Evolutionary conservation across 2,329 filamentous ascomycete genomes (phyloP).

Genomic region (Aspergillus ochraceoroseus): DNA sequence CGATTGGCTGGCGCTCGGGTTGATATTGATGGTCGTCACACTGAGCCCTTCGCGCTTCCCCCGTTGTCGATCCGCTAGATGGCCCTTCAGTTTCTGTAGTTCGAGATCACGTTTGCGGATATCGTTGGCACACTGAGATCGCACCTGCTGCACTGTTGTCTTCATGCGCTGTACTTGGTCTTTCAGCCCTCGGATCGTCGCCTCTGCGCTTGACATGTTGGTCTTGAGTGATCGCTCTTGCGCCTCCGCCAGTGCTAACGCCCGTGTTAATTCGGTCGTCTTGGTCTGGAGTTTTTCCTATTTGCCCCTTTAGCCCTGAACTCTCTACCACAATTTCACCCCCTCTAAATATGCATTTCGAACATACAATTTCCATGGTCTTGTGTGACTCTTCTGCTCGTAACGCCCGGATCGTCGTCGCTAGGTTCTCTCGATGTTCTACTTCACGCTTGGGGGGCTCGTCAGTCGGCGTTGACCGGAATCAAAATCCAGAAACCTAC

Average conservation of each 20-base stretch:
- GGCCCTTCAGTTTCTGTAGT: conserved; percentile 81
- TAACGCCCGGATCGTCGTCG: conserved; percentile 68
- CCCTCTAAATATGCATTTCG: not conserved
- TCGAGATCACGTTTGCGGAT: conserved; percentile 85
- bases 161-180: conserved; percentile 80
- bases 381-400: conserved; percentile 71
- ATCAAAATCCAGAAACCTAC: conserved; percentile 50
- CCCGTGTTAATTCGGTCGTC: conserved; percentile 53
- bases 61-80: conserved; percentile 67
- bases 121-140: conserved; percentile 82
- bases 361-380: conserved; percentile 60
- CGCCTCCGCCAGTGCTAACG: conserved; percentile 58
- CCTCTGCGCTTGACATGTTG: conserved; percentile 69
- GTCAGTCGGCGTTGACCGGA: conserved; percentile 9
- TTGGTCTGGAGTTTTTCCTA: conserved; percentile 53
- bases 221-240: conserved; percentile 65
- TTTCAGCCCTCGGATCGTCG: conserved; percentile 68
- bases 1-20: conserved; percentile 37
- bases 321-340: not conserved
- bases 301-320: conserved; percentile 16
- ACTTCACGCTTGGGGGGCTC: conserved; percentile 68
- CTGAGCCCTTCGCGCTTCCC: conserved; percentile 51
- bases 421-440: conserved; percentile 78
- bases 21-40: conserved; percentile 48
- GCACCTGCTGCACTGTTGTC: conserved; percentile 72